Base-by-base conservation (phyloP, 768 basidiomycete species). In the Tulasnella sp. region DNA sequence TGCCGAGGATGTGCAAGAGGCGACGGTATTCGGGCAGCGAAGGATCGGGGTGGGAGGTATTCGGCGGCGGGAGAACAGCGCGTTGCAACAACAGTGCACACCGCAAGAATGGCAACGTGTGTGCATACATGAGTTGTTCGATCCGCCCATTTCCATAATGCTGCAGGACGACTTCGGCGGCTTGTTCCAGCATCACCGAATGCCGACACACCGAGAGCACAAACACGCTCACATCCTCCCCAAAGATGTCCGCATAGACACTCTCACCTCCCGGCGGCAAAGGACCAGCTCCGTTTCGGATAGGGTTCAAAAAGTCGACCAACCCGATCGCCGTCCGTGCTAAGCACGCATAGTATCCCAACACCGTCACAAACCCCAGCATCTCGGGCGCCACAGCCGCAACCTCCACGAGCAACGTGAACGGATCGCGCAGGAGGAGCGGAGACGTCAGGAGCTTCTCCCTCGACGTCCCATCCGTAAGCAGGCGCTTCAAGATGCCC, bases 391-490 rank as follows among this genome's bases (percentile, higher is more conserved):
- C 82, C 42, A 96, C 82, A 2, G 87, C 85, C 0, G 93, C 92
- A 0, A 85, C 81, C 70, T 99, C 94, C 23, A 94, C 76, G 19
- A 99, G 76, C 36, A 94, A 77, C 2, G 86, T 84, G 63, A 97
- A 83, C 0, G 96, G 93, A 67, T 96, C 90, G 17, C 93, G 79
- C 2, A 89, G 78, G 12, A 98, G 80, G 0, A 97, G 72, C 1
- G 93, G 92, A 54, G 83, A 84, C 0, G 87, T 83, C 61, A 87
- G 84, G 3, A 83, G 85, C 57, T 90, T 73, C 1, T 88, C 84
- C 23, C 86, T 83, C 36, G 85, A 77, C 63, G 85, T 91, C 89
- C 90, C 93, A 69, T 94, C 91, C 0, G 92, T 90, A 32, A 94
- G 67, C 23, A 96, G 71, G 15, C 92, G 79, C 63, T 93, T 93